A percentile compares a stretch with the other conserved stretches of the same genome.
phyloP scores from a whole-genome alignment of 2,329 filamentous ascomycete species.

The Hymenoscyphus infarciens region DNA sequence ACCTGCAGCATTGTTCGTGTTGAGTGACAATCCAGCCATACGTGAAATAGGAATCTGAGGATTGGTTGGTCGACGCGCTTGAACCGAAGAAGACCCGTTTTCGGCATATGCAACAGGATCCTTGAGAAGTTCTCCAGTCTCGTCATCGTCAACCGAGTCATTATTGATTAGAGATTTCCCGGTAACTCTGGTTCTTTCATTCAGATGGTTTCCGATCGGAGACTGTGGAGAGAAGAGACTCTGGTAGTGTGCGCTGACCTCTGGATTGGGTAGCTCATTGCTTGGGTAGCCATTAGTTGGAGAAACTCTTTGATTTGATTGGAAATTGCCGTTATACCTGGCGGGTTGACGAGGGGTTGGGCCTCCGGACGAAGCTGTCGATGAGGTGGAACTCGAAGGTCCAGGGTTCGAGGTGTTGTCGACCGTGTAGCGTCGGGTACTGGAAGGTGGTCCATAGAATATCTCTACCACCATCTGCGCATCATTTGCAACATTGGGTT shows the following conservation, averaged over 20 bases:
- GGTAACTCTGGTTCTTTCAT: conserved; percentile 55
- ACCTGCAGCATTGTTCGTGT: conserved; percentile 54
- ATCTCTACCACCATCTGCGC: conserved; percentile 57
- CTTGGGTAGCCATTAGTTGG: conserved; percentile 54
- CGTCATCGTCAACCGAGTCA: conserved; percentile 64
- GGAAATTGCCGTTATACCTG: conserved; percentile 61
- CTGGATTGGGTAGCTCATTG: conserved; percentile 57
- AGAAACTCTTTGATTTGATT: conserved; percentile 40
- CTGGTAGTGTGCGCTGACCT: conserved; percentile 52
- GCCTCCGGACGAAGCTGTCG: conserved; percentile 39
- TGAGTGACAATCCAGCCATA: conserved; percentile 68
- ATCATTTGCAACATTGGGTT: conserved; percentile 48
- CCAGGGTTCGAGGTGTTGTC: conserved; percentile 45
- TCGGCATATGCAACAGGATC: conserved; percentile 72
- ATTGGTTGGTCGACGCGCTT: conserved; percentile 65
- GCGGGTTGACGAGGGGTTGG: conserved; percentile 31
- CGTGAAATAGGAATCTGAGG: conserved; percentile 67
- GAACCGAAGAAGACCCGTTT: conserved; percentile 51
- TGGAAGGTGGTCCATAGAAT: conserved; percentile 37
- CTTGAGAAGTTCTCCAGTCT: conserved; percentile 68
- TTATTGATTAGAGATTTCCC: conserved; percentile 72
- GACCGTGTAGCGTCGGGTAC: conserved; percentile 50
- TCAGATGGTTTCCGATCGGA: conserved; percentile 66
- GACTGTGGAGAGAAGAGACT: conserved; percentile 70
- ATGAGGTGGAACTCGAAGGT: conserved; percentile 39